Evolutionary conservation across 2,329 filamentous ascomycete species (phyloP), one percentile per base, ranked within the genome.

Genomic region (Shiraia bambusicola): DNA sequence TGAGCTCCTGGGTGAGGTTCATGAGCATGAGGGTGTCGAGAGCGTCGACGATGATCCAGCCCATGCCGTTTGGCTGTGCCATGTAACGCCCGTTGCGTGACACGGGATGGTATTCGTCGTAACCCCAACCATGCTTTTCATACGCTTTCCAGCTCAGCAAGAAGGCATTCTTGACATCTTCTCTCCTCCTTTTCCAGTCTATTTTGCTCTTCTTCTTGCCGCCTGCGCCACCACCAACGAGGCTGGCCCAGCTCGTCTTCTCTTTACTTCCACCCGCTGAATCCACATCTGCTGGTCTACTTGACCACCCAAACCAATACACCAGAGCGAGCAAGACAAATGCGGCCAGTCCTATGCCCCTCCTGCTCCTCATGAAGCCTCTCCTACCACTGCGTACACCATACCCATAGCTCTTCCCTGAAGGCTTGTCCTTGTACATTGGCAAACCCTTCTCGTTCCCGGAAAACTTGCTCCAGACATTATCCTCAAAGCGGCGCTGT

Each of bases 371-470:
- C 72, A 59, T 30, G 15, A 59, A 60, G 3, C 47, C 49, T 34
- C 81, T 84, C 55, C 81, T 70, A 25, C 76, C 76, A 48, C 76
- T 75, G 7, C 57, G 80, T 79, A 33, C 79, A 25, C 45, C 53
- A 72, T 60, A 54, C 30, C 80, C 76, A 58, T 87, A 84, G 36
- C 16, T 42, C 32, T 42, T 42, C n/a, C 77, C 78, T 65, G 88
- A 93, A n/a, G 93, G 93, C 69, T 98, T 98, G 72, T 98, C 93
- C 72, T 98, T 98, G 75, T 98, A 98, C 87, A 97, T 91, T 32
- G 93, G 93, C 49, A 98, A 74, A 43, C 82, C 68, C 71, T 79
- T 75, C 34, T 77, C 73, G 35, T 70, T 69, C 27, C 83, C 80
- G 49, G 91, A 83, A 46, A 90, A 62, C 40, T 63, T 69, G 14